Percentiles rank a stretch among this genome's conserved stretches.
These are phyloP conservation scores for Botryotinia globosa DNA, from an alignment of 2,329 filamentous ascomycete species.

Conservation along the genomic window DNA sequence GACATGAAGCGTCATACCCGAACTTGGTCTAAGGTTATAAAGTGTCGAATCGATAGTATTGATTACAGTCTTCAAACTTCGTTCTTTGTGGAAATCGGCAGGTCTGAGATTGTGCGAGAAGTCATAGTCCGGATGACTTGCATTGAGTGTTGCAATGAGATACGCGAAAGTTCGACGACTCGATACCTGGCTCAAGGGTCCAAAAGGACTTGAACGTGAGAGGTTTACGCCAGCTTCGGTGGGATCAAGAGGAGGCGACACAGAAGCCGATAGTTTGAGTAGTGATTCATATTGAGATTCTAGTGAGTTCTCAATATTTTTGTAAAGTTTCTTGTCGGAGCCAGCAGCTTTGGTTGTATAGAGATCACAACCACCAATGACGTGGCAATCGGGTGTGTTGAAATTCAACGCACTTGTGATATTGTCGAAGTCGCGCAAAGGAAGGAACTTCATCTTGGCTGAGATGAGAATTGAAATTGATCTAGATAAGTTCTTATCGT, in stretches of 20 bases:
- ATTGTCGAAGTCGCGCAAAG: slow-evolving; percentile 84
- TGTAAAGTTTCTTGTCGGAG: slow-evolving; percentile 95
- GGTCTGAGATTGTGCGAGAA: slow-evolving; percentile 91
- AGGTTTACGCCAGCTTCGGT: slow-evolving; percentile 68
- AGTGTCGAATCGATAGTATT: slow-evolving; percentile 83
- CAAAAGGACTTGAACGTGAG: slow-evolving; percentile 86
- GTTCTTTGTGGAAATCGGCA: slow-evolving; percentile 83
- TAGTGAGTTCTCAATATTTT: slow-evolving; percentile 86
- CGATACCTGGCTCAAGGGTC: slow-evolving; percentile 80
- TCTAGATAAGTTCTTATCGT: slow-evolving; percentile 34
- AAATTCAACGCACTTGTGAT: slow-evolving; percentile 94
- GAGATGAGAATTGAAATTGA: slow-evolving; percentile 26
- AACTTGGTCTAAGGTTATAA: slow-evolving; percentile 74
- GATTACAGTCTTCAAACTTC: slow-evolving; percentile 77
- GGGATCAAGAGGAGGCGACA: slow-evolving; percentile 78
- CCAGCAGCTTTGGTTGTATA: slow-evolving; percentile 97
- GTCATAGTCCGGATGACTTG: slow-evolving; percentile 93
- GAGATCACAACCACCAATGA: slow-evolving; percentile 90
- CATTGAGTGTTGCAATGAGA: slow-evolving; percentile 92
- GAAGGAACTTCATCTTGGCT: slow-evolving; percentile 69
- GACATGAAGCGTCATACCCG: slow-evolving; percentile 42
- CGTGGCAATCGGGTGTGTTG: slow-evolving; percentile 86
- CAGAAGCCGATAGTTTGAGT: slow-evolving; percentile 77
- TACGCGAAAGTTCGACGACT: slow-evolving; percentile 93
- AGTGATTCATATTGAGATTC: slow-evolving; percentile 89